Evolutionary conservation across 306 rosid species (phyloP).

Genomic region (Macrotyloma uniflorum): DNA sequence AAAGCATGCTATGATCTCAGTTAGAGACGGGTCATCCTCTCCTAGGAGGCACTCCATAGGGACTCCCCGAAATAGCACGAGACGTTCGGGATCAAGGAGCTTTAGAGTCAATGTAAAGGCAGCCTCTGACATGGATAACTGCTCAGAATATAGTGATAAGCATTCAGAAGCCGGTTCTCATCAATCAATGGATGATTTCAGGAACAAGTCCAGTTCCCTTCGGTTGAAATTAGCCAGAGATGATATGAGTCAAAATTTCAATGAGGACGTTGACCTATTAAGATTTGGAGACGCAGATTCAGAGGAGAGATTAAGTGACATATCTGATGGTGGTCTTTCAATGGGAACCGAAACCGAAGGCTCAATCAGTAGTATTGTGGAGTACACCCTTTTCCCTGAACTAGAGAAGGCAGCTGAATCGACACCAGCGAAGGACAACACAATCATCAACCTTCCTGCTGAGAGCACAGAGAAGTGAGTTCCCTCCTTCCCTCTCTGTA

Average conservation of each 20-base stretch:
- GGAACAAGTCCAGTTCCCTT: conserved; percentile 55
- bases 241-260: conserved; percentile 50
- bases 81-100: conserved; percentile 52
- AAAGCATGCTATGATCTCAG: conserved; percentile 50
- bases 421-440: conserved; percentile 41
- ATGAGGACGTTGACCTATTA: conserved; percentile 82
- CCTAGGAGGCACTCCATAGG: conserved; percentile 69
- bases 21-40: conserved; percentile 64
- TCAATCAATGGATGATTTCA: conserved; percentile 69
- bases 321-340: conserved; percentile 97
- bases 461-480: conserved; percentile 62
- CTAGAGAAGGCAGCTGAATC: conserved; percentile 56
- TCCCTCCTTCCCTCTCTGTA: neutral
- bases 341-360: conserved; percentile 99
- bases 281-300: conserved; percentile 92
- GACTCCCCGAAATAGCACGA: conserved; percentile 52
- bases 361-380: conserved; percentile 87
- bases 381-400: conserved; percentile 94
- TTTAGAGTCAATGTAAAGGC: conserved; percentile 47
- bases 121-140: conserved; percentile 71
- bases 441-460: conserved; percentile 35
- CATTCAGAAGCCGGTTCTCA: conserved; percentile 85
- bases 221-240: conserved; percentile 47
- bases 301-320: conserved; percentile 94
- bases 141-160: conserved; percentile 78